These are phyloP conservation scores for Xylaria palmicola DNA, from an alignment of 495 filamentous ascomycete genomes.

Conservation along the genomic window DNA sequence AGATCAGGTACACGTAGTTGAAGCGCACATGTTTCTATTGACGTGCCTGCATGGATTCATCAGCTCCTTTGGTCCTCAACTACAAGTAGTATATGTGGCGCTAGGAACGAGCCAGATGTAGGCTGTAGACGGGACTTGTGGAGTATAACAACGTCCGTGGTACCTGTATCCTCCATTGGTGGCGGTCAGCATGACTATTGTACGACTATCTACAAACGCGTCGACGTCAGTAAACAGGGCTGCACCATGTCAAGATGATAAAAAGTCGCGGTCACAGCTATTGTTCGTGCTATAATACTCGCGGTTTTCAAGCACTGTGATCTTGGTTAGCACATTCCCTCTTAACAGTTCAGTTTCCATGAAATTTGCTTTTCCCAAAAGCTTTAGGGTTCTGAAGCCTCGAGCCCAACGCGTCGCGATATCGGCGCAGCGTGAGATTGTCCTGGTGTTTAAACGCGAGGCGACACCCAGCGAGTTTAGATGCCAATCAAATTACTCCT, in stretches of 20 bases:
- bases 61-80: background rate
- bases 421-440: background rate
- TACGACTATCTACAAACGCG: background rate
- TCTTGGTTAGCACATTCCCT: too few relatives aligned
- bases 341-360: too few relatives aligned
- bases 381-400: background rate
- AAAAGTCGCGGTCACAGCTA: too few relatives aligned
- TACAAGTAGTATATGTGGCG: background rate
- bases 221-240: background rate
- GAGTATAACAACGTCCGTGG: background rate
- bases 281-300: too few relatives aligned
- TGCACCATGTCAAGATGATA: background rate
- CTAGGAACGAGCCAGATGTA: conserved; percentile 4
- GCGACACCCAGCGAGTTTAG: background rate
- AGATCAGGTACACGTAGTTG: background rate
- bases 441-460: background rate
- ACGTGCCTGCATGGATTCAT: background rate
- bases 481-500: background rate
- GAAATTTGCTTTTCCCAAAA: background rate
- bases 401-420: conserved; percentile 6
- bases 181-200: background rate
- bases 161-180: background rate
- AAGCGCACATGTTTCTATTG: background rate
- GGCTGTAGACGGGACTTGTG: background rate
- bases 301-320: too few relatives aligned